Evolutionary conservation across 208 protist species (phyloP).

Genomic region (Vickermania spadyakhi): DNA sequence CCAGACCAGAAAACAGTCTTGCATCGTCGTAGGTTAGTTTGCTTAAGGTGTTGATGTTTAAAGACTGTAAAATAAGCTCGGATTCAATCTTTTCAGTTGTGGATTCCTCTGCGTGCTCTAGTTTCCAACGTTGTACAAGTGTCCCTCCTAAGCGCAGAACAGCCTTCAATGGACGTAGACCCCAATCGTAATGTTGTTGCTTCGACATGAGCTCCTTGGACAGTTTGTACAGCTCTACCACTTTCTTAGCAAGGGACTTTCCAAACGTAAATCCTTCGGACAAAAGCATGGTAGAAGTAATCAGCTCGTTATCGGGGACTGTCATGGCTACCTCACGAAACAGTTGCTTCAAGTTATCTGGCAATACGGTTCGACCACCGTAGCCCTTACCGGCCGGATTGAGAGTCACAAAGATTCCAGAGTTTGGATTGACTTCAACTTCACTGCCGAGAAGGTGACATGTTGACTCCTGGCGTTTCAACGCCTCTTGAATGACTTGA

Average conservation of each 20-base stretch:
- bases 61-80: slow-evolving; percentile 90
- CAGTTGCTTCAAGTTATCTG: slow-evolving; percentile 97
- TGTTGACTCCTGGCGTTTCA: slow-evolving; percentile 69
- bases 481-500: slow-evolving; percentile 84
- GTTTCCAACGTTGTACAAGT: slow-evolving; percentile 67
- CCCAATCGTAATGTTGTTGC: slow-evolving; percentile 98
- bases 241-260: slow-evolving; percentile 75
- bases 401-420: slow-evolving; percentile 97
- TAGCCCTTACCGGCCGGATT: slow-evolving; percentile 96
- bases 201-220: slow-evolving; percentile 95
- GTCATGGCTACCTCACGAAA: slow-evolving; percentile 98
- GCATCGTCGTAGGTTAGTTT: slow-evolving; percentile 96
- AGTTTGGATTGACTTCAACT: slow-evolving; percentile 67
- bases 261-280: slow-evolving; percentile 88
- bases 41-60: slow-evolving; percentile 96
- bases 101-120: slow-evolving; percentile 41
- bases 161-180: slow-evolving; percentile 94
- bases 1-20: slow-evolving; percentile 91
- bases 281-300: slow-evolving; percentile 91
- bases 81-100: slow-evolving; percentile 80
- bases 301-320: slow-evolving; percentile 94
- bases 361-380: slow-evolving; percentile 95
- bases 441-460: slow-evolving; percentile 78
- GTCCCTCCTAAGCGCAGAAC: slow-evolving; percentile 92
- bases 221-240: slow-evolving; percentile 88